Percentiles rank a stretch among this genome's conserved stretches.
These are phyloP conservation scores for Trypanosoma platydactyli DNA, from an alignment of 208 protist genomes.

Conservation along the genomic window DNA sequence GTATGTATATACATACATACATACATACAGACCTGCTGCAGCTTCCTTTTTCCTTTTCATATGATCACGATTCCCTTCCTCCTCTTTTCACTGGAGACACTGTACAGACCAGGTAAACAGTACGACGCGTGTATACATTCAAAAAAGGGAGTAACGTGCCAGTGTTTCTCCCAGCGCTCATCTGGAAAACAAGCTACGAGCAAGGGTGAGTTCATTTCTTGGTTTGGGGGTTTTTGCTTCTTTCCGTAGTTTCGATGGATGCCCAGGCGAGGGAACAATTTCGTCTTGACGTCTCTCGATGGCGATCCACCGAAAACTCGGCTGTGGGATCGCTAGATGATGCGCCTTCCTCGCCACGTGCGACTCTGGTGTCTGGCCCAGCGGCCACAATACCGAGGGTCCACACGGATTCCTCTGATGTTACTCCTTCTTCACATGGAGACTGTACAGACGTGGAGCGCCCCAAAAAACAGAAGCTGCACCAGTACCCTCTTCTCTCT, in stretches of 20 bases:
- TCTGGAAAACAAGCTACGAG: too few relatives aligned
- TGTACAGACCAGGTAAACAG: too few relatives aligned
- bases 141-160: too few relatives aligned
- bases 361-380: background rate
- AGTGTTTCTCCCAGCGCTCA: too few relatives aligned
- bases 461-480: background rate
- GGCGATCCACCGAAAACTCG: background rate
- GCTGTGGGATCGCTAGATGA: too few relatives aligned
- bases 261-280: constrained; percentile 8
- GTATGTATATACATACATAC: constrained; percentile 13
- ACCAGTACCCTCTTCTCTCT: background rate
- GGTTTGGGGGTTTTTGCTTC: background rate
- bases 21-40: background rate
- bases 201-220: background rate
- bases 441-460: background rate
- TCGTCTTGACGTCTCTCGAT: constrained; percentile 14
- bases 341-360: background rate
- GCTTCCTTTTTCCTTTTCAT: too few relatives aligned
- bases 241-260: constrained; percentile 16
- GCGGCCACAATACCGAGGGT: background rate
- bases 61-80: too few relatives aligned
- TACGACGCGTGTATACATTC: too few relatives aligned
- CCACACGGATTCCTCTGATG: background rate
- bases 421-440: background rate
- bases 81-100: too few relatives aligned